A percentile compares a stretch with the other conserved stretches of the same genome.
phyloP scores from a whole-genome alignment of 2,329 filamentous ascomycete species.

The Talaromyces sp. region DNA sequence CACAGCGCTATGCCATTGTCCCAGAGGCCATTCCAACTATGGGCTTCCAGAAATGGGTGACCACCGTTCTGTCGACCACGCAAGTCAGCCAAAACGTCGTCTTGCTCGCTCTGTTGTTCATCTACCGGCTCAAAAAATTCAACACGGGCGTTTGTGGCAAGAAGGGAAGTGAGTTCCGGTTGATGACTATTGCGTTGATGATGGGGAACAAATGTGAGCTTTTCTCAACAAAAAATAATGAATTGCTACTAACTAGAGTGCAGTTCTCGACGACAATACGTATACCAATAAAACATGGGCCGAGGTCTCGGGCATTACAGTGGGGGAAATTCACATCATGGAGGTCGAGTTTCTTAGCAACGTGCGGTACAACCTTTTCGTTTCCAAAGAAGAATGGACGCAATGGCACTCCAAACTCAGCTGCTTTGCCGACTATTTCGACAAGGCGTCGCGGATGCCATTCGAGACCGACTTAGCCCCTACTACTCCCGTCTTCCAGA shows the following conservation, averaged over 20 bases:
- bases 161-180: constrained; percentile 83
- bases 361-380: constrained; percentile 89
- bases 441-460: constrained; percentile 54
- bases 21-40: constrained; percentile 68
- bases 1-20: constrained; percentile 51
- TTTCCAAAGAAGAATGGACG: constrained; percentile 79
- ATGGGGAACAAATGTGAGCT: constrained; percentile 90
- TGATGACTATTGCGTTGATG: constrained; percentile 94
- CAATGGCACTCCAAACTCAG: constrained; percentile 79
- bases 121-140: constrained; percentile 84
- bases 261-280: constrained; percentile 93
- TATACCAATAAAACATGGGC: constrained; percentile 99
- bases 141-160: constrained; percentile 88
- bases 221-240: neutral
- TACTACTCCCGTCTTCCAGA: constrained; percentile 21
- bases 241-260: constrained; percentile 16
- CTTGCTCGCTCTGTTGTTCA: constrained; percentile 80
- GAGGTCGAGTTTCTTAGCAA: constrained; percentile 99
- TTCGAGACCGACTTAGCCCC: constrained; percentile 30
- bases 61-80: constrained; percentile 82
- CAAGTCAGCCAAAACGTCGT: constrained; percentile 97
- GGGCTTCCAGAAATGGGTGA: constrained; percentile 90
- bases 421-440: constrained; percentile 77
- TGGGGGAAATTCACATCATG: constrained; percentile 97
- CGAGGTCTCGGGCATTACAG: constrained; percentile 89